Evolutionary conservation across 2,329 filamentous ascomycete species (phyloP).

Genomic region (Aspergillus flavus): DNA sequence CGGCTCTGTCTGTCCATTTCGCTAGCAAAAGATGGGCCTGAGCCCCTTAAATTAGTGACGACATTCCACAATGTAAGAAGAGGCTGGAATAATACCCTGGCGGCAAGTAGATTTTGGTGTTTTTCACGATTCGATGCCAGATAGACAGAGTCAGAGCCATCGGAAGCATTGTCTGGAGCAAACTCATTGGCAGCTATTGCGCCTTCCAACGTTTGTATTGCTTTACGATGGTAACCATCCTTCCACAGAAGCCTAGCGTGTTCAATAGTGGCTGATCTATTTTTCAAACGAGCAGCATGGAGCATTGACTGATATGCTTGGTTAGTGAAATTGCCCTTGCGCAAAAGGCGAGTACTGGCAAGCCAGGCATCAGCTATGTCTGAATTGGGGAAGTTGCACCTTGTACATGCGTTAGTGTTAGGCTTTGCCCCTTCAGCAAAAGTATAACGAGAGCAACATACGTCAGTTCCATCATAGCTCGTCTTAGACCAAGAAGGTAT

Average conservation of each 20-base stretch:
- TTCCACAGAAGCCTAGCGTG: constrained; percentile 92
- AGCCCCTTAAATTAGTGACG: constrained; percentile 11
- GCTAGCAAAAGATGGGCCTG: constrained; percentile 84
- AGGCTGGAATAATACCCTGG: constrained; percentile 37
- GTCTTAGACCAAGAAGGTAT: constrained; percentile 81
- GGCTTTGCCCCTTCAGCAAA: neutral
- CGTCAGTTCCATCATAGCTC: constrained; percentile 83
- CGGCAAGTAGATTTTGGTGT: constrained; percentile 55
- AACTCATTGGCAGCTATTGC: constrained; percentile 84
- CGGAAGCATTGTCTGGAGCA: constrained; percentile 49
- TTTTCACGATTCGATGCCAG: constrained; percentile 46
- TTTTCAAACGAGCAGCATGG: constrained; percentile 80
- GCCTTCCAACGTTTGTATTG: constrained; percentile 85
- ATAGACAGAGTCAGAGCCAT: constrained; percentile 37
- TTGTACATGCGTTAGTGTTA: constrained; percentile 30
- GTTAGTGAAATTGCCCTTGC: constrained; percentile 79
- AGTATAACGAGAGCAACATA: constrained; percentile 10
- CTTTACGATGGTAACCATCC: constrained; percentile 89
- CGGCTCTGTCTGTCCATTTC: constrained; percentile 95
- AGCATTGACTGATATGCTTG: constrained; percentile 94
- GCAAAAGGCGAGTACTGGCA: constrained; percentile 78
- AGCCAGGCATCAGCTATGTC: constrained; percentile 87
- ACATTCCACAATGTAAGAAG: neutral
- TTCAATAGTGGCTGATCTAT: constrained; percentile 88
- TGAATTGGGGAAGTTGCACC: constrained; percentile 62